phyloP scores from a whole-genome alignment of 495 filamentous ascomycete genomes.

The Thozetella sp. region DNA sequence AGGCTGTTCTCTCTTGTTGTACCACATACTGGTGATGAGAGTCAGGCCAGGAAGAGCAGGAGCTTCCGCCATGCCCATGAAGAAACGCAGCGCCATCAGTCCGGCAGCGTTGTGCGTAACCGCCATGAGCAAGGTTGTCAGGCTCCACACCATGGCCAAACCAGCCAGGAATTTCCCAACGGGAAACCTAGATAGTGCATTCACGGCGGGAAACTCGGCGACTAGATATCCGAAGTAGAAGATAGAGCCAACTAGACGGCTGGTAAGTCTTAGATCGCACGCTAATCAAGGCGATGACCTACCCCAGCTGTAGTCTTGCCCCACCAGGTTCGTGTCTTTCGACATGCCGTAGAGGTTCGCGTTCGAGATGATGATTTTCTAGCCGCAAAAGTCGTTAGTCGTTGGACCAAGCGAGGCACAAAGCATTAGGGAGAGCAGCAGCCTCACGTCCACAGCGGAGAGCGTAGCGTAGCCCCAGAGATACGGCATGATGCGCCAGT shows the following conservation, averaged over 20 bases:
- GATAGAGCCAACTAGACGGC: not conserved
- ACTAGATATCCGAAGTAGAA: not conserved
- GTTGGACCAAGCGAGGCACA: not conserved
- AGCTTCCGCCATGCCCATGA: not conserved
- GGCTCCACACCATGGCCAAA: not conserved
- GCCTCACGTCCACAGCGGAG: not conserved
- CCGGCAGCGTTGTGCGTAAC: not conserved
- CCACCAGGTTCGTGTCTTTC: not conserved
- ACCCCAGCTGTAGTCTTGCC: conserved; percentile 2
- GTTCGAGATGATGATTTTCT: conserved; percentile 5
- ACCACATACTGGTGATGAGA: not conserved
- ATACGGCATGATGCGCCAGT: conserved; percentile 1
- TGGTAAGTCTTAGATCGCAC: not conserved
- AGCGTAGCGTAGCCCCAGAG: not conserved
- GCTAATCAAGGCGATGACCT: not conserved
- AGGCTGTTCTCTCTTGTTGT: conserved; percentile 1
- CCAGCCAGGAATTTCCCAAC: not conserved
- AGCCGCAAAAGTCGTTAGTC: not conserved
- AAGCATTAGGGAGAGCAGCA: not conserved
- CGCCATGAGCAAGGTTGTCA: not conserved
- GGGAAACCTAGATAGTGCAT: not conserved
- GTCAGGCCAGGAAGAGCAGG: conserved; percentile 1
- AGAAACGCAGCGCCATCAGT: not conserved
- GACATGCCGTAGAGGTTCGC: not conserved
- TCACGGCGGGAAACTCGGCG: not conserved